Conservation (phyloP, 2,329 filamentous ascomycete genomes). For the Neurospora sp. region DNA sequence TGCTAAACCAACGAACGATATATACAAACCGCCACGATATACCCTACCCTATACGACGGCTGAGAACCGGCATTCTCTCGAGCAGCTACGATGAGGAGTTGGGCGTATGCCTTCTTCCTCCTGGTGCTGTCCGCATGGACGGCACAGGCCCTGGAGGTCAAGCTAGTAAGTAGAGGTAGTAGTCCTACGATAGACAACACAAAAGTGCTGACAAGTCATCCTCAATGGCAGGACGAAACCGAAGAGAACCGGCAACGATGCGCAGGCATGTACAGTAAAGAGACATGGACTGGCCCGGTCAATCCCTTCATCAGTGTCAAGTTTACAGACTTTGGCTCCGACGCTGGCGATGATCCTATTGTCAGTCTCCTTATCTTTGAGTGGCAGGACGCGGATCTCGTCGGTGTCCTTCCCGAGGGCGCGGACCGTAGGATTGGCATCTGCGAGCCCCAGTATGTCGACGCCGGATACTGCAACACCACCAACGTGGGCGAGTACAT, state of each 20-base stretch:
- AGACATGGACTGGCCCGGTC: conserved; percentile 75
- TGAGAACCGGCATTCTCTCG: not conserved
- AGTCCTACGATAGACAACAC: not conserved
- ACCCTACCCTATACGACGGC: not conserved
- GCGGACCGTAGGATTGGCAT: conserved; percentile 46
- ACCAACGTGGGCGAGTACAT: conserved; percentile 81
- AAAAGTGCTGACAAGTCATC: conserved; percentile 2
- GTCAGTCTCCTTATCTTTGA: conserved; percentile 88
- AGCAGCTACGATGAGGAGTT: conserved; percentile 41
- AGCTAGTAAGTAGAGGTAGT: conserved; percentile 35
- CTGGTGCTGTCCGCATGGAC: conserved; percentile 46
- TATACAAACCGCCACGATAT: conserved; percentile 3
- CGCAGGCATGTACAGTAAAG: conserved; percentile 86
- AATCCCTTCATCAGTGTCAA: conserved; percentile 85
- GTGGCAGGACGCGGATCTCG: conserved; percentile 74
- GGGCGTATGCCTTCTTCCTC: conserved; percentile 37
- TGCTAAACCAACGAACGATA: not conserved
- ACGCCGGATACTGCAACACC: conserved; percentile 60
- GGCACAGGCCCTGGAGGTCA: conserved; percentile 46
- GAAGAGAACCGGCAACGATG: conserved; percentile 75
- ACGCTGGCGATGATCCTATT: conserved; percentile 58
- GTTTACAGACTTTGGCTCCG: conserved; percentile 44
- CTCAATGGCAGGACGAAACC: conserved; percentile 55
- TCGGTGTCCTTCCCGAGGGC: conserved; percentile 57
- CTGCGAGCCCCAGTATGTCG: conserved; percentile 64